These are phyloP conservation scores for Neurospora sublineolata DNA, from an alignment of 495 filamentous ascomycete species.

Conservation along the genomic window DNA sequence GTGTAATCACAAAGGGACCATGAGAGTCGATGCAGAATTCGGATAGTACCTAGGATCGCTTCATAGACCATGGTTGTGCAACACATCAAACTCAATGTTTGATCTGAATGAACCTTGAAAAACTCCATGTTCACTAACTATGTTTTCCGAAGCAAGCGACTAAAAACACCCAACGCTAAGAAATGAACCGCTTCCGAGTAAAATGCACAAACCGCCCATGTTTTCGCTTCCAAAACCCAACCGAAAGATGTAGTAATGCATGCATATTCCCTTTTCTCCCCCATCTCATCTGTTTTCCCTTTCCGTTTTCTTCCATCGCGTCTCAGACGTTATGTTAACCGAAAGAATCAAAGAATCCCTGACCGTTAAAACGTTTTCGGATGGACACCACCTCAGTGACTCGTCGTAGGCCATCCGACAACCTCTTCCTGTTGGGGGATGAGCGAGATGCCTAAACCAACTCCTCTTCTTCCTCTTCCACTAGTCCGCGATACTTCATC, in stretches of 20 bases:
- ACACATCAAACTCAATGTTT: not conserved
- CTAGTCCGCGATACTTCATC: conserved; percentile 37
- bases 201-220: not conserved
- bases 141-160: not conserved
- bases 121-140: not conserved
- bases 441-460: not conserved
- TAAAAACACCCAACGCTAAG: not conserved
- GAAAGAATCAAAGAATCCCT: not conserved
- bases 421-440: not conserved
- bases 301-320: not conserved
- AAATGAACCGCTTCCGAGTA: not conserved
- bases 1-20: not conserved
- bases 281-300: not conserved
- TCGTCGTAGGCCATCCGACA: not conserved
- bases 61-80: not conserved
- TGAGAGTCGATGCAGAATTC: not conserved
- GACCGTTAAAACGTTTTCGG: not conserved
- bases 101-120: not conserved
- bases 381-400: not conserved
- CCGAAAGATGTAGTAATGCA: not conserved
- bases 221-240: not conserved
- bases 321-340: not conserved
- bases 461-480: conserved; percentile 15
- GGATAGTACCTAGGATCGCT: not conserved
- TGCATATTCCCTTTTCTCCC: not conserved